These are phyloP conservation scores for Ophiostoma pallidulum DNA, from an alignment of 2,329 filamentous ascomycete genomes.

Conservation along the genomic window DNA sequence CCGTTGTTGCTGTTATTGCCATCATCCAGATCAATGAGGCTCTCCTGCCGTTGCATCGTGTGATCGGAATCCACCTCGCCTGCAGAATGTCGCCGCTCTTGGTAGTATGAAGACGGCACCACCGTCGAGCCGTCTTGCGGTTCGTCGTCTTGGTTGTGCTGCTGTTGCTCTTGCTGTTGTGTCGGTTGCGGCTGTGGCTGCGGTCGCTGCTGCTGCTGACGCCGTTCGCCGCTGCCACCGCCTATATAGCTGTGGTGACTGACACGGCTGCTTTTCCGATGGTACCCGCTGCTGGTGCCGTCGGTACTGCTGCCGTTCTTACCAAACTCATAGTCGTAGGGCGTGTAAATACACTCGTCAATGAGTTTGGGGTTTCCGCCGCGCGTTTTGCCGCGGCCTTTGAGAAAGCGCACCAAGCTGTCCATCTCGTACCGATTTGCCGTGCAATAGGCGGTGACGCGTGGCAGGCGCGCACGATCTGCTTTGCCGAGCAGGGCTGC, in stretches of 20 bases:
- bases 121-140: constrained; percentile 21
- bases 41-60: constrained; percentile 37
- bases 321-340: constrained; percentile 59
- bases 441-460: constrained; percentile 95
- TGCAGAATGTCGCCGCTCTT: constrained; percentile 66
- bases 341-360: constrained; percentile 95
- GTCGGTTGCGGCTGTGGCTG: constrained; percentile 16
- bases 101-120: constrained; percentile 26
- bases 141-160: constrained; percentile 15
- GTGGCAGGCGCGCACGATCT: constrained; percentile 73
- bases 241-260: constrained; percentile 8
- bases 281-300: constrained; percentile 24
- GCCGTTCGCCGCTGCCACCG: constrained; percentile 14
- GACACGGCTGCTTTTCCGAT: constrained; percentile 2
- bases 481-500: constrained; percentile 89
- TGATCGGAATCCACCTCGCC: constrained; percentile 59
- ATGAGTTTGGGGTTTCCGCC: constrained; percentile 84
- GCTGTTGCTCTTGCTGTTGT: constrained; percentile 20
- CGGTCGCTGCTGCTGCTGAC: constrained; percentile 24
- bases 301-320: constrained; percentile 21
- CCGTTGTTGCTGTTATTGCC: constrained; percentile 8
- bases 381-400: constrained; percentile 67
- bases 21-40: constrained; percentile 52
- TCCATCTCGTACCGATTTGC: constrained; percentile 88
- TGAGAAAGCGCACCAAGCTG: constrained; percentile 79